A percentile compares a stretch with the other conserved stretches of the same genome.
Evolutionary conservation across 805 yeast species (phyloP).

Genomic region (Saturnispora diversa): DNA sequence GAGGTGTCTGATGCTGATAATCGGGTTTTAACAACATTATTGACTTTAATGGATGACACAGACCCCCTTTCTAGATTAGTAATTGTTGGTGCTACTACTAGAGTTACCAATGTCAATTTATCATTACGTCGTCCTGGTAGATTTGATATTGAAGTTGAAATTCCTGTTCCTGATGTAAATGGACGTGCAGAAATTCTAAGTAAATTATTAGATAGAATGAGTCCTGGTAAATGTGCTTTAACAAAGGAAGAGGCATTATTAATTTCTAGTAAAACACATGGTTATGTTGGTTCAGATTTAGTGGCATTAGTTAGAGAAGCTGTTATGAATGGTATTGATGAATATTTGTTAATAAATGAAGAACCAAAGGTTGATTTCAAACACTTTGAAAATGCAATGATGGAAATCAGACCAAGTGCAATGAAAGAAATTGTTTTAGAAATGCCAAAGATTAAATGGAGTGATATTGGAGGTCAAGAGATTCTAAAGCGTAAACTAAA

Average conservation of each 20-base stretch:
- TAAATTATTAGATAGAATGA: slow-evolving; percentile 52
- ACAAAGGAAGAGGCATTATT: slow-evolving; percentile 45
- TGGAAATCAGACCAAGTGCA: slow-evolving; percentile 88
- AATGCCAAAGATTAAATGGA: slow-evolving; percentile 90
- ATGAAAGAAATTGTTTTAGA: slow-evolving; percentile 94
- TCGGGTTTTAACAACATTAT: slow-evolving; percentile 80
- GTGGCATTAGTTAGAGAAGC: slow-evolving; percentile 83
- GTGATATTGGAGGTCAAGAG: slow-evolving; percentile 93
- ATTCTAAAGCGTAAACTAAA: slow-evolving; percentile 68
- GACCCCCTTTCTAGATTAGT: slow-evolving; percentile 45
- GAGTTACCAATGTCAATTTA: slow-evolving; percentile 86
- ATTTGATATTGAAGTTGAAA: slow-evolving; percentile 85
- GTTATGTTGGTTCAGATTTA: slow-evolving; percentile 95
- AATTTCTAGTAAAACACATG: slow-evolving; percentile 79
- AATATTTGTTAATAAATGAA: slow-evolving; percentile 36
- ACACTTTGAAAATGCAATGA: slow-evolving; percentile 66
- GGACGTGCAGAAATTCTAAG: slow-evolving; percentile 67
- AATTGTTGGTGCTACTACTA: slow-evolving; percentile 86
- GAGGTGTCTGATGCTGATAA: slow-evolving; percentile 88
- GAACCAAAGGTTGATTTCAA: slow-evolving; percentile 39
- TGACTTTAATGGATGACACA: slow-evolving; percentile 76
- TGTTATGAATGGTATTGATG: slow-evolving; percentile 71
- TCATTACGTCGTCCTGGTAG: slow-evolving; percentile 88
- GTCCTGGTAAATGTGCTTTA: slow-evolving; percentile 38
- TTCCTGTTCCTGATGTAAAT: slow-evolving; percentile 87